Evolutionary conservation across 169 alveolate species (phyloP), one percentile per base, ranked within the genome.

Genomic region (Plasmodium sp.): DNA sequence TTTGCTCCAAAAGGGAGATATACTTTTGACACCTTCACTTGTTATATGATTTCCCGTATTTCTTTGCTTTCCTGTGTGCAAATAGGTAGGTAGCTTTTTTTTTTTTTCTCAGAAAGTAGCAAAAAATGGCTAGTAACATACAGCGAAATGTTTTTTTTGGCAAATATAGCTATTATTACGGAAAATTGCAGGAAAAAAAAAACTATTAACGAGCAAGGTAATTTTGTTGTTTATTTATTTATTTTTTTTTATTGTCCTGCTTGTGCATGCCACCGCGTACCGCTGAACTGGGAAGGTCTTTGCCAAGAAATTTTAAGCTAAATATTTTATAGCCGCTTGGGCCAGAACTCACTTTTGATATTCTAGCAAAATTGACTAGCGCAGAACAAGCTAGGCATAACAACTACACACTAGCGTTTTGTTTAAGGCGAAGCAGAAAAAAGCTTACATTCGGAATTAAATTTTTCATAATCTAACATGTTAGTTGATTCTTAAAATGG

Each of bases 401-500:
- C 3, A 67, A 22, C 5, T 22, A 10, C 33, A 67, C 77, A 31
- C 39, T 9, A 5, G 77, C 12, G 39, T 22, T 67, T 10, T 67
- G 77, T 67, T 22, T 67, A 67, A 22, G 77, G 39, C 77, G 14
- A 33, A 12, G 18, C 16, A 33, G 58, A 80, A 80, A 80, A 80
- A 9, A 43, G 84, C 74, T 39, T 10, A 43, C 12, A 80, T 80
- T 80, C 84, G 4, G 51, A 39, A 27, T 67, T 67, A 27, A 67
- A 67, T 67, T 18, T 67, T 18, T 80, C 45, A 80, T 43, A 80
- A 43, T 80, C n/a, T 80, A 80, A n/a, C 77, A 67, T 33, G 56
- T 80, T 45, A 80, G 72, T 80, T 80, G 71, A 41, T 33, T 80
- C 72, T 79, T 22, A 67, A 43, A 80, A 39, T 80, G 58, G 12